Base-by-base conservation (phyloP, 2,329 filamentous ascomycete genomes). In the Neonectria hederae region DNA sequence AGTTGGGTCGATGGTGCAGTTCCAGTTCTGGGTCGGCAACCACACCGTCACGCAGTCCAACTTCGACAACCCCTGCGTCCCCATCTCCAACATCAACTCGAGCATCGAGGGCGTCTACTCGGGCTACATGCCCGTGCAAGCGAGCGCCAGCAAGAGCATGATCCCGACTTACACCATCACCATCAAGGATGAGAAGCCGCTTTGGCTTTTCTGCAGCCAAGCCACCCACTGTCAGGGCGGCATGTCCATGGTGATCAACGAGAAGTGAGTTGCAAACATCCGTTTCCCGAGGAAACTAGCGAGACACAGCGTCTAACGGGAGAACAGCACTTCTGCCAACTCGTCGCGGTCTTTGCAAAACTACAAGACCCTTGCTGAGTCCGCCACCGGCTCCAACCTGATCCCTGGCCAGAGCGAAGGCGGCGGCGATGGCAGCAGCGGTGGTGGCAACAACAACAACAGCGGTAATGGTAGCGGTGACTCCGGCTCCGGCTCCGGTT, bases 201-300 rank as follows among this genome's bases (percentile, higher is more conserved):
- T 94, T 69, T 96, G 92, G 92, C 81, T 92, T 69, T 95, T 91
- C 84, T 95, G 92, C 81, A 89, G 88, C 30, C 90, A 93, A 78
- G 88, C 77, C 49, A 87, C 84, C 74, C 92, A 96, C 81, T 96
- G 92, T 79, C 87, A 93, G 78, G 80, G 76, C 52, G 91, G 91
- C 66, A 94, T 94, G 90, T 84, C 86, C 62, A 90, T 92, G 82
- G 90, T 92, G 32, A 89, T 94, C 76, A 94, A 94, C 79, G 87
- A 87, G 80, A 84, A 90, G 89, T 91, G 79, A 79, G 89, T 79
- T 19, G 5, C 38, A 5, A 4, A 8, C 5, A 46, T 17, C 6
- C 2, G 10, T 21, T 7, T 22, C 5, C n/a, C 2, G 10, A 7
- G 28, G 22, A 26, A 24, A n/a, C 2, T 5, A 14, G 8, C 5